phyloP scores from a whole-genome alignment of 2,329 filamentous ascomycete species.

The Cercospora sesami region DNA sequence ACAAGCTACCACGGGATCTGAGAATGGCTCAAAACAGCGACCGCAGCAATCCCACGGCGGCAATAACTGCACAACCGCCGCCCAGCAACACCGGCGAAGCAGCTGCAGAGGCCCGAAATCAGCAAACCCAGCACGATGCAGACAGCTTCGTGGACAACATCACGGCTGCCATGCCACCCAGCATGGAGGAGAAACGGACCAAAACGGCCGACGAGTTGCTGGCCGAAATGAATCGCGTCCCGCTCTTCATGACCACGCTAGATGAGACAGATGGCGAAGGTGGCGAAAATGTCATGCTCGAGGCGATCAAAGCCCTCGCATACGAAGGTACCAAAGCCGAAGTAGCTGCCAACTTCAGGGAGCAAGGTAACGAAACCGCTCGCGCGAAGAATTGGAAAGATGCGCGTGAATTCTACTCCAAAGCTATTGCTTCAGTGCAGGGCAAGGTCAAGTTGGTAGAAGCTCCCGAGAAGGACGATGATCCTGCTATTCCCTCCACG shows the following conservation, averaged over 20 bases:
- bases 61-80: not conserved
- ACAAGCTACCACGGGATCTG: constrained; percentile 16
- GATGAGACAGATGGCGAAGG: constrained; percentile 59
- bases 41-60: not conserved
- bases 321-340: constrained; percentile 90
- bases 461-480: constrained; percentile 13
- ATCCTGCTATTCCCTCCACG: not conserved
- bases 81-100: constrained; percentile 5
- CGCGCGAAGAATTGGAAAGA: constrained; percentile 71
- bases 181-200: constrained; percentile 58
- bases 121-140: constrained; percentile 16
- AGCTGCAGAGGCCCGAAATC: not conserved
- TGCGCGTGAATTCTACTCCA: constrained; percentile 87
- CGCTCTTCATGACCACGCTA: constrained; percentile 94
- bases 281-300: constrained; percentile 75
- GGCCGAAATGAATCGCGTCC: constrained; percentile 66
- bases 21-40: constrained; percentile 17
- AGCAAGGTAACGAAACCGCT: constrained; percentile 89
- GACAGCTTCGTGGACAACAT: constrained; percentile 28
- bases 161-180: constrained; percentile 55
- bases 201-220: constrained; percentile 62
- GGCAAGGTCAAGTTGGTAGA: constrained; percentile 24
- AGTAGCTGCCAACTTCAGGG: constrained; percentile 79
- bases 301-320: constrained; percentile 83
- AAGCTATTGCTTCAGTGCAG: constrained; percentile 71